phyloP scores from a whole-genome alignment of 768 basidiomycete species.

The Pisolithus tinctorius region DNA sequence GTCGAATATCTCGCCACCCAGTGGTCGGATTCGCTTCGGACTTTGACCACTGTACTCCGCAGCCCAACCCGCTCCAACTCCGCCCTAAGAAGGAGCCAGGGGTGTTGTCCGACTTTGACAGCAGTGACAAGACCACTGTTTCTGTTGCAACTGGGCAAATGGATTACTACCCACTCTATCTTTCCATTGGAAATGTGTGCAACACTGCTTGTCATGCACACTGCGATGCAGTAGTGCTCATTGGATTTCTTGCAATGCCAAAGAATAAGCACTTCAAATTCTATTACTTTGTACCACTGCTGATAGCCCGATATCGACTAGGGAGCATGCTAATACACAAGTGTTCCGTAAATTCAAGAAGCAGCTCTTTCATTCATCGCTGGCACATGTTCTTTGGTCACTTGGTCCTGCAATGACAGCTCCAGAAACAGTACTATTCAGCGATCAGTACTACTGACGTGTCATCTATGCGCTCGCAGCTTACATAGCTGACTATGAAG shows the following conservation, averaged over 20 bases:
- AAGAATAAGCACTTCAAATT: slow-evolving; percentile 16
- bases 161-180: slow-evolving; percentile 7
- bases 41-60: too few species aligned
- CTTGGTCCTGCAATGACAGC: slow-evolving; percentile 11
- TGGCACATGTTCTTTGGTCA: slow-evolving; percentile 7
- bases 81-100: too few species aligned
- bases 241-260: slow-evolving; percentile 26
- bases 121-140: slow-evolving; percentile 8
- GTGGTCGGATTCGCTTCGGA: too few species aligned
- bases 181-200: slow-evolving; percentile 6
- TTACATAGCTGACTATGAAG: slow-evolving; percentile 18
- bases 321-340: slow-evolving; percentile 1
- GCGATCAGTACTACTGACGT: slow-evolving; percentile 12
- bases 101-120: too few species aligned
- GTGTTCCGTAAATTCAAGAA: slow-evolving; percentile 12
- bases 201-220: slow-evolving; percentile 5
- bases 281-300: neutral
- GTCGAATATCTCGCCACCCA: too few species aligned
- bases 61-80: too few species aligned
- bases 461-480: slow-evolving; percentile 15
- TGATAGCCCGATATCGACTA: neutral
- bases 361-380: slow-evolving; percentile 15
- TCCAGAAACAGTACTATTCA: slow-evolving; percentile 10
- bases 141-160: slow-evolving; percentile 4
- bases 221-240: slow-evolving; percentile 4